phyloP scores from a whole-genome alignment of 2,329 filamentous ascomycete species.

The Aspergillus aculeatus region DNA sequence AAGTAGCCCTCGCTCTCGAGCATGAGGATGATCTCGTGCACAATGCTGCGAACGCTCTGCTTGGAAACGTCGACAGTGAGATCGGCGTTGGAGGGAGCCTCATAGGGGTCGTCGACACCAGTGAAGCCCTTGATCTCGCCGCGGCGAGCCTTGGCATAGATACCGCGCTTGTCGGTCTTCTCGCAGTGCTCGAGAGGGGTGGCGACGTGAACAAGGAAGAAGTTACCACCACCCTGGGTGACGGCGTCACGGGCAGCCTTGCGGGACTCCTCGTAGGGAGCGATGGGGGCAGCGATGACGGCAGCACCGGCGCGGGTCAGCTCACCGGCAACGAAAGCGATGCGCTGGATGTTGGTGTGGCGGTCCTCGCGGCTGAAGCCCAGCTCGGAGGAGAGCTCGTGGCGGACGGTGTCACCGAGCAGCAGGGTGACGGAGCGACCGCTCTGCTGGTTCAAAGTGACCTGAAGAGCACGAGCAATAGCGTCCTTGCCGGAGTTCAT shows the following conservation, averaged over 20 bases:
- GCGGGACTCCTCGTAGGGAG: slow-evolving; percentile 80
- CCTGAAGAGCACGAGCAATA: slow-evolving; percentile 90
- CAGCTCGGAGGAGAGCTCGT: slow-evolving; percentile 89
- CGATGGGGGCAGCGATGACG: slow-evolving; percentile 94
- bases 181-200: slow-evolving; percentile 91
- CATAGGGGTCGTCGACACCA: slow-evolving; percentile 95
- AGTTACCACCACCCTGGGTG: slow-evolving; percentile 72
- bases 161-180: slow-evolving; percentile 89
- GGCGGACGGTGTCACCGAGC: slow-evolving; percentile 90
- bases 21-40: slow-evolving; percentile 93
- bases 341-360: slow-evolving; percentile 90
- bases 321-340: slow-evolving; percentile 93
- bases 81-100: slow-evolving; percentile 76
- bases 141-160: slow-evolving; percentile 78
- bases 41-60: slow-evolving; percentile 85
- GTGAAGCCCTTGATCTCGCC: slow-evolving; percentile 99
- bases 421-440: slow-evolving; percentile 92
- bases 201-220: slow-evolving; percentile 93
- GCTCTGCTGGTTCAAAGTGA: slow-evolving; percentile 96
- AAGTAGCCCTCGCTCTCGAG: slow-evolving; percentile 86
- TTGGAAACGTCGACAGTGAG: slow-evolving; percentile 81
- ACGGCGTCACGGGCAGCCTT: slow-evolving; percentile 78
- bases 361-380: slow-evolving; percentile 93
- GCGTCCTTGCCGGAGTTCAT: slow-evolving; percentile 97
- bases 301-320: slow-evolving; percentile 89